These are phyloP conservation scores for Candida tetrigidarum DNA, from an alignment of 1,139 yeast species.

Conservation along the genomic window DNA sequence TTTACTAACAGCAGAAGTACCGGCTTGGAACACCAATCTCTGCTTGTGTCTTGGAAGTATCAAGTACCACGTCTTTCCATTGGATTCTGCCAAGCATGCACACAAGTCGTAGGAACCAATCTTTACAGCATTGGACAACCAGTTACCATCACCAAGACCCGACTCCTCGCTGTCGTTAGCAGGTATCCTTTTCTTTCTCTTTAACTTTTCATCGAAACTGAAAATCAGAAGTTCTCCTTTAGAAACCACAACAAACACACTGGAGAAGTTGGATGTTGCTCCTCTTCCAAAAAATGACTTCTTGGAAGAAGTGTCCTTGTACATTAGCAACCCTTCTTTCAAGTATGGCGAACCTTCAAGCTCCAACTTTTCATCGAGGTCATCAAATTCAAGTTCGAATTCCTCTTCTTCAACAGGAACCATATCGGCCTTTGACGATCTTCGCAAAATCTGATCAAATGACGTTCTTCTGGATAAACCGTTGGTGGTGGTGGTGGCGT, in stretches of 20 bases:
- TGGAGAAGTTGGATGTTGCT: constrained; percentile 41
- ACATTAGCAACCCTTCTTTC: constrained; percentile 72
- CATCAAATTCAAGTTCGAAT: background rate
- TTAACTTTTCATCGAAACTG: constrained; percentile 53
- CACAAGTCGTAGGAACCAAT: constrained; percentile 54
- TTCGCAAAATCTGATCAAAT: background rate
- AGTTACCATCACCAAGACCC: constrained; percentile 67
- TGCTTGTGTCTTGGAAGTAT: constrained; percentile 44
- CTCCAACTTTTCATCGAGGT: constrained; percentile 58
- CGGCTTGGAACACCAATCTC: constrained; percentile 57
- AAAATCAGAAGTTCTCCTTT: constrained; percentile 61
- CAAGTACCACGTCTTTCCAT: constrained; percentile 40
- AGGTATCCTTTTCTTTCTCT: constrained; percentile 47
- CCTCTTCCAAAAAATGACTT: constrained; percentile 25
- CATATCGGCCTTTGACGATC: background rate
- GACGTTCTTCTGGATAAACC: background rate
- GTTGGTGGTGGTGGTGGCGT: no score
- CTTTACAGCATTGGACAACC: constrained; percentile 59
- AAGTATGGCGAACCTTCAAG: constrained; percentile 78
- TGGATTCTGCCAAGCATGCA: constrained; percentile 47
- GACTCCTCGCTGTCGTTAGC: no score
- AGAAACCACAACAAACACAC: constrained; percentile 56
- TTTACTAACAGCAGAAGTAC: constrained; percentile 68
- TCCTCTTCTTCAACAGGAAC: constrained; percentile 2
- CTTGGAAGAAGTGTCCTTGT: constrained; percentile 17